Percentiles rank a stretch among this genome's conserved stretches.
Conservation (phyloP, 306 rosid species). For the Prunus mume region DNA sequence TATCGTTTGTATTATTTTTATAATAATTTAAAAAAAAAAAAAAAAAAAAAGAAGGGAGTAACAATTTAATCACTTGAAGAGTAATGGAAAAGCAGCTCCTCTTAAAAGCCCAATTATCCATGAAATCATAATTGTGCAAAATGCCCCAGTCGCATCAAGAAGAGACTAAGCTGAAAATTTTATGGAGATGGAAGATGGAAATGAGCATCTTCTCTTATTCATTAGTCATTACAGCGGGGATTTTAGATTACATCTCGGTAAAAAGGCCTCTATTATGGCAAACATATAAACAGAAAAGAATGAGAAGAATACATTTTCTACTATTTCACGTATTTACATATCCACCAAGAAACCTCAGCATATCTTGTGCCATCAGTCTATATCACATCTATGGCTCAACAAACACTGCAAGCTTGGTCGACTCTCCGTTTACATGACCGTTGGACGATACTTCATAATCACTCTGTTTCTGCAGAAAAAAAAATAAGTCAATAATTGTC, state of each 20-base stretch:
- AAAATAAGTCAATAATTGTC: neutral
- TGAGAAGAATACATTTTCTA: constrained; percentile 47
- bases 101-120: neutral
- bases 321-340: constrained; percentile 56
- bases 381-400: constrained; percentile 50
- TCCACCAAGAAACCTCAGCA: constrained; percentile 28
- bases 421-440: constrained; percentile 46
- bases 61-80: too few relatives aligned
- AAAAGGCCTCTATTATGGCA: constrained; percentile 37
- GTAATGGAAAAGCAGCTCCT: neutral
- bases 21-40: too few relatives aligned
- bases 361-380: constrained; percentile 3
- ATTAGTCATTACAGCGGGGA: constrained; percentile 51
- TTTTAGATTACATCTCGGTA: constrained; percentile 23
- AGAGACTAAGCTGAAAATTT: neutral
- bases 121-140: too few relatives aligned
- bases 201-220: constrained; percentile 23
- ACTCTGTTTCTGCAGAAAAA: constrained; percentile 45
- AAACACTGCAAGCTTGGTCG: constrained; percentile 53
- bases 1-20: too few relatives aligned
- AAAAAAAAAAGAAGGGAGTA: too few relatives aligned
- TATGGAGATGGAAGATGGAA: neutral
- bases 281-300: constrained; percentile 80
- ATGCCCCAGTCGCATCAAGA: too few relatives aligned
- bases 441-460: constrained; percentile 27